A percentile compares a stretch with the other conserved stretches of the same genome.
Conservation (phyloP, 805 yeast species). For the Candida manassasensis region DNA sequence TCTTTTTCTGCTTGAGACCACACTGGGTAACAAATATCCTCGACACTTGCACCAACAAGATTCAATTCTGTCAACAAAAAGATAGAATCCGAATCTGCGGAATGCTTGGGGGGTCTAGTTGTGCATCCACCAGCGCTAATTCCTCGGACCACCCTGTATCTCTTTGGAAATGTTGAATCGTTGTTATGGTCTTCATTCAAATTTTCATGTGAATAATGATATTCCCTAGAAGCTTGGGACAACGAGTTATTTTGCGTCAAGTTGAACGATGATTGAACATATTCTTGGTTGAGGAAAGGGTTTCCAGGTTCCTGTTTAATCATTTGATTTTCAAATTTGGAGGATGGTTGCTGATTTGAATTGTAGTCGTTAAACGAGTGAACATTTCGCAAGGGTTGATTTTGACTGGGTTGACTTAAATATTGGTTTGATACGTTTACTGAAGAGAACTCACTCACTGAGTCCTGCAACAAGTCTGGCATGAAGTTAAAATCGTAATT, state of each 20-base stretch:
- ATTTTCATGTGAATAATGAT: too few species aligned
- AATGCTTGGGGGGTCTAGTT: constrained; percentile 49
- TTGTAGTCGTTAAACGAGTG: too few species aligned
- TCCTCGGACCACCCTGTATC: constrained; percentile 50
- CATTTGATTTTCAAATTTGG: not conserved
- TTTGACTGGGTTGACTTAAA: not conserved
- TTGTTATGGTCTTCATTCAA: not conserved
- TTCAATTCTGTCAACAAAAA: constrained; percentile 45
- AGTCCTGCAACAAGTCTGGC: not conserved
- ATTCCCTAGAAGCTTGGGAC: too few species aligned
- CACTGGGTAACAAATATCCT: constrained; percentile 45
- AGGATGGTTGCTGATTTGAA: too few species aligned
- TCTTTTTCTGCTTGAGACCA: constrained; percentile 45
- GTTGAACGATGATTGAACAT: too few species aligned
- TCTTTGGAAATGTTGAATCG: constrained; percentile 7
- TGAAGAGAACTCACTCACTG: not conserved
- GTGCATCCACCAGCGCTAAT: constrained; percentile 54
- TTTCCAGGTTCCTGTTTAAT: not conserved
- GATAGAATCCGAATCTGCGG: constrained; percentile 22
- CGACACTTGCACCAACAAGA: constrained; percentile 41
- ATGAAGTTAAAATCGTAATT: not conserved
- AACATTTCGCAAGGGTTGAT: too few species aligned
- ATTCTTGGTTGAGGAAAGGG: not conserved
- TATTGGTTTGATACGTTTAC: not conserved
- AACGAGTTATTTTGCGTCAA: too few species aligned